These are phyloP conservation scores for Canavalia gladiata DNA, from an alignment of 306 rosid species.

Conservation along the genomic window DNA sequence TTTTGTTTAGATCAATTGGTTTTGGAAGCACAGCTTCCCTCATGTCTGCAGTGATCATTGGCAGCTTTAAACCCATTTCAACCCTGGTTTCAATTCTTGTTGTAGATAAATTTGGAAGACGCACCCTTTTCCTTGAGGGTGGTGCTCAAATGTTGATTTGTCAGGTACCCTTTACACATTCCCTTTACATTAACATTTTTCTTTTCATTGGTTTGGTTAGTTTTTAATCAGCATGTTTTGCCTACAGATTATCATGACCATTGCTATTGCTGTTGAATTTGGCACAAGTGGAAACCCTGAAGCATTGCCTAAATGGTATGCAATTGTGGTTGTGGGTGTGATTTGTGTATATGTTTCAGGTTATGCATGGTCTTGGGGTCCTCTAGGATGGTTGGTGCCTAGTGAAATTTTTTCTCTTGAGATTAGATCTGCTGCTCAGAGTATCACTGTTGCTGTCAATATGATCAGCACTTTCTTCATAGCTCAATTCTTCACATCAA, in stretches of 20 bases:
- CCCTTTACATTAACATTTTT: background rate
- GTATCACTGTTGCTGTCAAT: slow-evolving; percentile 63
- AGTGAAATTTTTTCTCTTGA: slow-evolving; percentile 82
- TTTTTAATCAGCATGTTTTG: slow-evolving; percentile 11
- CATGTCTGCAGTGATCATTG: slow-evolving; percentile 73
- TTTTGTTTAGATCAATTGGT: slow-evolving; percentile 81
- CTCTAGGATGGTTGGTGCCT: slow-evolving; percentile 84
- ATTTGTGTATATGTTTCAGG: slow-evolving; percentile 72
- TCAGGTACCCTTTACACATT: slow-evolving; percentile 56
- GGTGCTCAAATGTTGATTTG: slow-evolving; percentile 76
- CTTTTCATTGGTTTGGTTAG: slow-evolving; percentile 10
- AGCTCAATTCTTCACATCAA: slow-evolving; percentile 71
- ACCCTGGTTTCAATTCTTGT: slow-evolving; percentile 58
- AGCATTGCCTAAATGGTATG: slow-evolving; percentile 59
- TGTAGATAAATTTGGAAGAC: slow-evolving; percentile 78
- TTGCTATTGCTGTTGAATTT: slow-evolving; percentile 65
- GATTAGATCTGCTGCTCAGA: slow-evolving; percentile 74
- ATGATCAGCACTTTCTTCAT: slow-evolving; percentile 76
- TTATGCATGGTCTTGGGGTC: slow-evolving; percentile 92
- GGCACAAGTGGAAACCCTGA: slow-evolving; percentile 74
- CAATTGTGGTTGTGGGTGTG: slow-evolving; percentile 52
- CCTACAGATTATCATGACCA: slow-evolving; percentile 62
- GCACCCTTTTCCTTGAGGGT: slow-evolving; percentile 76
- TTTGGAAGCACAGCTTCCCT: slow-evolving; percentile 74
- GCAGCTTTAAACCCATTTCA: slow-evolving; percentile 57